Evolutionary conservation across 2,329 filamentous ascomycete genomes (phyloP).

Genomic region (Cladosporium velox): DNA sequence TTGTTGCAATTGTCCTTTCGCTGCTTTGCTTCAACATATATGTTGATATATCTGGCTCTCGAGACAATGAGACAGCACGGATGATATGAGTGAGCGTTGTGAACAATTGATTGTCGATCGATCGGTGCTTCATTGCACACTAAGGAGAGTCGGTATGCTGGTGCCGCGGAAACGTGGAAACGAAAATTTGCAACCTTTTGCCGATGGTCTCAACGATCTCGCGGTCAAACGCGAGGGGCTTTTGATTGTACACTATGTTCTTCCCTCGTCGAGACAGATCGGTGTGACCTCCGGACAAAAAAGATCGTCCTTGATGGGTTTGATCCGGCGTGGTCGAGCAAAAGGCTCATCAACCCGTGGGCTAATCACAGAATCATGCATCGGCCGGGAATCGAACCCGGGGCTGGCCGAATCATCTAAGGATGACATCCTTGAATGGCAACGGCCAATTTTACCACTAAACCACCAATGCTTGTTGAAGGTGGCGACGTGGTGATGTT

Average conservation of each 20-base stretch:
- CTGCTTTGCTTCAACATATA: background rate
- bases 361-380: background rate
- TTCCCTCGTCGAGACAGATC: background rate
- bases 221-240: background rate
- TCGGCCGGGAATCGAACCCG: conserved; percentile 20
- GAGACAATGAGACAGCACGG: background rate
- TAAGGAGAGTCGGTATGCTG: too few species aligned
- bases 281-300: background rate
- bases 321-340: too few species aligned
- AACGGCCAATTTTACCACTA: conserved; percentile 20
- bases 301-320: background rate
- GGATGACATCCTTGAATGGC: background rate
- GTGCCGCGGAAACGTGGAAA: background rate
- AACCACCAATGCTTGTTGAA: conserved; percentile 16
- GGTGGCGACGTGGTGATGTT: too few species aligned
- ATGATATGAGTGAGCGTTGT: background rate
- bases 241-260: background rate
- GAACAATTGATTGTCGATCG: background rate
- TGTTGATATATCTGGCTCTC: background rate
- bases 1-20: background rate
- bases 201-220: background rate
- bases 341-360: too few species aligned
- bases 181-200: too few species aligned
- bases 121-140: too few species aligned
- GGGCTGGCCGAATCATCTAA: conserved; percentile 11